Conservation (phyloP, 441 rosid species). For the Mallotus repandus region DNA sequence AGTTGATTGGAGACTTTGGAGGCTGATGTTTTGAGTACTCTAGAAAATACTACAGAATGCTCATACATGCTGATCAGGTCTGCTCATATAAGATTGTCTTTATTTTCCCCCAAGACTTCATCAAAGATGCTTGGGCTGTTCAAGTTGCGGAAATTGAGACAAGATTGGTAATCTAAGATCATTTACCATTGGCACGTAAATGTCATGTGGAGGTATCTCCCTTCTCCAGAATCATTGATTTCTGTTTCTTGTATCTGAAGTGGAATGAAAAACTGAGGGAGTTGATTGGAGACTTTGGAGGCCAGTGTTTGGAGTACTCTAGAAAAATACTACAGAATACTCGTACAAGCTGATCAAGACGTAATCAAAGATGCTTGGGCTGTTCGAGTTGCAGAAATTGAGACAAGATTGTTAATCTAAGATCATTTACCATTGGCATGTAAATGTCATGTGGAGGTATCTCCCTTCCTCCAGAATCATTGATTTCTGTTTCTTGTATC, state of each 20-base stretch:
- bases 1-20: slow-evolving; percentile 30
- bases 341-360: neutral
- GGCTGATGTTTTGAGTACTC: neutral
- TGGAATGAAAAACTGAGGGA: slow-evolving; percentile 44
- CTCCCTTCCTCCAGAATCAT: neutral
- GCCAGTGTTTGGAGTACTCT: neutral
- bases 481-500: slow-evolving; percentile 7
- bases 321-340: neutral
- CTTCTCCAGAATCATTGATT: no score
- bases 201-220: no score
- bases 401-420: no score
- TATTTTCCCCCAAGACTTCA: neutral
- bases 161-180: neutral
- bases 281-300: slow-evolving; percentile 28
- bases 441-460: no score
- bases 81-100: no score
- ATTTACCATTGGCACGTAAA: no score
- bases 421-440: no score
- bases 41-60: neutral
- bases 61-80: neutral
- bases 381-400: no score
- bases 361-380: neutral
- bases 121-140: neutral
- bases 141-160: neutral
- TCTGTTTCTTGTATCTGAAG: slow-evolving; percentile 32